phyloP scores from a whole-genome alignment of 345 rosid species.

The Limnanthes douglasii region DNA sequence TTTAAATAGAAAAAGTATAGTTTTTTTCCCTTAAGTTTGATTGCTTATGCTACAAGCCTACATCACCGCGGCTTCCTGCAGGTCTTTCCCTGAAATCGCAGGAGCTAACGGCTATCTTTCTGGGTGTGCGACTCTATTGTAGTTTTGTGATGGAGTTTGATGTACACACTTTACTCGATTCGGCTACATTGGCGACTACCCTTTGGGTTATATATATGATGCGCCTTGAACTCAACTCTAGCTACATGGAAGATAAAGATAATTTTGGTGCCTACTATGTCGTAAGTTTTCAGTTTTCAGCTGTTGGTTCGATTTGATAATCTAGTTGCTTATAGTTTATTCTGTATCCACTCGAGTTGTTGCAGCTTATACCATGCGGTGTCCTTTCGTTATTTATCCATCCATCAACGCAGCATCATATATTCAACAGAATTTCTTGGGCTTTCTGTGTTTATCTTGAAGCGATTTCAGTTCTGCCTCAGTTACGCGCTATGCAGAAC shows the following conservation, averaged over 20 bases:
- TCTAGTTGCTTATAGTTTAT: not conserved
- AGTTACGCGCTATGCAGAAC: conserved; percentile 84
- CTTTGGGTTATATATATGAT: conserved; percentile 89
- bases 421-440: conserved; percentile 60
- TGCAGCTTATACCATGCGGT: conserved; percentile 66
- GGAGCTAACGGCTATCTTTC: conserved; percentile 75
- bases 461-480: conserved; percentile 84
- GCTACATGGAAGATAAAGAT: conserved; percentile 88
- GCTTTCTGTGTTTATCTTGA: conserved; percentile 90
- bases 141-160: conserved; percentile 93
- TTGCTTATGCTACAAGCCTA: not conserved
- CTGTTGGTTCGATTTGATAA: not conserved
- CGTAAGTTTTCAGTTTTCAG: conserved; percentile 20
- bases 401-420: conserved; percentile 61
- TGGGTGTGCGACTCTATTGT: conserved; percentile 75
- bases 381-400: conserved; percentile 46
- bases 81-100: conserved; percentile 76
- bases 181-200: conserved; percentile 63
- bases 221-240: conserved; percentile 58
- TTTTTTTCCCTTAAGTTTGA: not conserved
- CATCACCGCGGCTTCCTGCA: conserved; percentile 11
- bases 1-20: not conserved
- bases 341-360: not conserved
- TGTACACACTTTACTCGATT: conserved; percentile 74
- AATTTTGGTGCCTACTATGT: conserved; percentile 67